These are phyloP conservation scores for Gliomastix tumulicola DNA, from an alignment of 2,329 filamentous ascomycete species.

Conservation along the genomic window DNA sequence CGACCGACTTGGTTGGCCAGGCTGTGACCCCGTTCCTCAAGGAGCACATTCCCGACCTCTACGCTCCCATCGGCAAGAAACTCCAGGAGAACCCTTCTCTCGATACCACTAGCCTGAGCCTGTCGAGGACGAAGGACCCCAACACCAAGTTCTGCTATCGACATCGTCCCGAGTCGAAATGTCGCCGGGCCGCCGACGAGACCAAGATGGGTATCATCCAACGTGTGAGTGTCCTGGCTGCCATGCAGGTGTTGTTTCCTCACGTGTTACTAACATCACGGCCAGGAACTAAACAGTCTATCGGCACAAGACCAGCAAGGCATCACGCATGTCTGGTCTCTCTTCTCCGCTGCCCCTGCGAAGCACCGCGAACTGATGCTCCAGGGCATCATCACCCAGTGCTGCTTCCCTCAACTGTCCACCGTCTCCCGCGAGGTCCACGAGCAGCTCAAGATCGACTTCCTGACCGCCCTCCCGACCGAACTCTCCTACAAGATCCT, in stretches of 20 bases:
- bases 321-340: constrained; percentile 94
- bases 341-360: constrained; percentile 90
- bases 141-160: constrained; percentile 96
- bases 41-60: constrained; percentile 83
- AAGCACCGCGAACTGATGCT: constrained; percentile 96
- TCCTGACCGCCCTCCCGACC: constrained; percentile 77
- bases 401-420: constrained; percentile 95
- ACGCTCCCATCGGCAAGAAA: constrained; percentile 63
- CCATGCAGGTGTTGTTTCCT: too few species aligned
- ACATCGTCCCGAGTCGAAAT: constrained; percentile 90
- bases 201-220: constrained; percentile 94
- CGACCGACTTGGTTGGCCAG: constrained; percentile 62
- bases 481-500: constrained; percentile 93
- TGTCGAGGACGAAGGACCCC: constrained; percentile 38
- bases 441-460: constrained; percentile 96
- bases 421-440: constrained; percentile 85
- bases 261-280: too few species aligned
- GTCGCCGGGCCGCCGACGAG: constrained; percentile 86
- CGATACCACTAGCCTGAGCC: constrained; percentile 6
- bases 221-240: constrained; percentile 67
- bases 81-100: constrained; percentile 16
- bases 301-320: constrained; percentile 84
- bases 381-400: constrained; percentile 91
- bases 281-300: constrained; percentile 73
- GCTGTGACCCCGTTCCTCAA: constrained; percentile 83